Conservation (phyloP, 352 stramenopile species). For the Pythium phragmiticola region DNA sequence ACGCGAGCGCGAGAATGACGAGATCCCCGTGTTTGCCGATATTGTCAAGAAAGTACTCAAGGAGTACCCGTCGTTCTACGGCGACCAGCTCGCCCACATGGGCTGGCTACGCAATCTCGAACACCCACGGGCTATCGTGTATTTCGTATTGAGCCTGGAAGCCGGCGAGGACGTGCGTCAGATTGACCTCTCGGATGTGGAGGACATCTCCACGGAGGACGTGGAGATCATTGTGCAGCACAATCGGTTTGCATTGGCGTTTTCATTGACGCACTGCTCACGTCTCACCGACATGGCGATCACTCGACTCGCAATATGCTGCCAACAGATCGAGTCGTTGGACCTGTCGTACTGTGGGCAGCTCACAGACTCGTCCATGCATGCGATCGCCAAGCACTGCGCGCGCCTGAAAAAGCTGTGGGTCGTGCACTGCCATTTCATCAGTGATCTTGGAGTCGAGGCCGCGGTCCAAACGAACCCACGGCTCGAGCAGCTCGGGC, state of each 20-base stretch:
- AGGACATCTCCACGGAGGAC: conserved; percentile 48
- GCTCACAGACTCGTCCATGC: conserved; percentile 58
- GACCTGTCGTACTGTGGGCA: conserved; percentile 70
- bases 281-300: conserved; percentile 44
- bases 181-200: conserved; percentile 56
- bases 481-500: conserved; percentile 50
- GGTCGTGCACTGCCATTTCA: conserved; percentile 56
- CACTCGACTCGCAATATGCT: conserved; percentile 40
- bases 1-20: conserved; percentile 42
- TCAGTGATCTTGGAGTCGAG: conserved; percentile 80
- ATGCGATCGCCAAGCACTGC: conserved; percentile 51
- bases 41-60: conserved; percentile 62
- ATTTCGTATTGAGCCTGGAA: conserved; percentile 63
- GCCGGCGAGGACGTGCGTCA: conserved; percentile 47
- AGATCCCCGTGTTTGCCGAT: conserved; percentile 53
- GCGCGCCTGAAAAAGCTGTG: conserved; percentile 37
- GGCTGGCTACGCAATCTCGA: conserved; percentile 50
- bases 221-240: conserved; percentile 59
- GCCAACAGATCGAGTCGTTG: conserved; percentile 68
- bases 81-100: conserved; percentile 69
- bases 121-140: conserved; percentile 52
- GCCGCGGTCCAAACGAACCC: conserved; percentile 48
- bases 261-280: conserved; percentile 43
- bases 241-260: conserved; percentile 48
- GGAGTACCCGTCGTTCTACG: conserved; percentile 64